Evolutionary conservation across 1,284 basidiomycete species (phyloP), one percentile per base, ranked within the genome.

Genomic region (Rhodofomes roseus): DNA sequence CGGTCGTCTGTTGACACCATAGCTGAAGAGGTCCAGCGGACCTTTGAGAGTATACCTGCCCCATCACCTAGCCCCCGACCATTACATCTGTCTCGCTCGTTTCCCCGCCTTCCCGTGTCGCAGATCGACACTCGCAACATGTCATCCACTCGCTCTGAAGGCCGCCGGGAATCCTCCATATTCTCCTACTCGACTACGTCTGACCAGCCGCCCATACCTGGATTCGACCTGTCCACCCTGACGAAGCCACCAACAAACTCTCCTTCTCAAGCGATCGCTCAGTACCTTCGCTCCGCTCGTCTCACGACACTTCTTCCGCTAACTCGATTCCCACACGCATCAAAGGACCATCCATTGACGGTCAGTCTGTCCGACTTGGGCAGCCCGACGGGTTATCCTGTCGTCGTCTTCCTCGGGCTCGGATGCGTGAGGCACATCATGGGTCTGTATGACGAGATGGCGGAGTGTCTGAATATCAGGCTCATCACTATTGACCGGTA

Each of bases 361-460:
- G 92, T 98, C 56, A 98, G 96, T 60, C 79, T 96, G 18, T 95
- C 96, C 2, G 96, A 98, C 70, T 82, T 98, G 54, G 96, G 96
- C 1, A 84, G 82, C 60, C 81, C 88, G 0, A 83, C 81, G 22
- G 96, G 96, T 1, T 86, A 86, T 68, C 95, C 96, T 0, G 84
- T 98, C 12, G 76, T 98, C 48, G 83, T 98, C 11, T 98, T 96
- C 71, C 83, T 99, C 57, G 96, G 96, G 0, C 73, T 98, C 31
- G 96, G 96, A 4, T 95, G 93, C 68, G 96, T 98, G 5, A 83
- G 96, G 34, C 95, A 98, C 73, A 83, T 98, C 58, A 90, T 97
- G 78, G 95, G 93, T 5, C 75, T 98, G 41, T 98, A 96, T 72
- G 96, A 98, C 71, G 96, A 98, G 71, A 90, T 98, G 83, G 96